phyloP scores from a whole-genome alignment of 108 stramenopile genomes.

The Fragilaria radians region DNA sequence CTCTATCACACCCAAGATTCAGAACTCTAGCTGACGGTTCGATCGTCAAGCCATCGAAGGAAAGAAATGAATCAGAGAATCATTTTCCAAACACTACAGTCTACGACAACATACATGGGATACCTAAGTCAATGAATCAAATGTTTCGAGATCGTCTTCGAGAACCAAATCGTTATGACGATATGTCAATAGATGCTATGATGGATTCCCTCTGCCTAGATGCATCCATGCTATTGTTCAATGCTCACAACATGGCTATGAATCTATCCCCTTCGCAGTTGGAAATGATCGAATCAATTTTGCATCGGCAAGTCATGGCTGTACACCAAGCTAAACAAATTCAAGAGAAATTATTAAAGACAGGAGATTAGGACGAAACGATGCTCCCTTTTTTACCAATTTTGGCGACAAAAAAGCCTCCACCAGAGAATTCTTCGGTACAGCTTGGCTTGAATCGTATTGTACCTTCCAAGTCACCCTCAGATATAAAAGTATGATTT shows the following conservation, averaged over 20 bases:
- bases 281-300: conserved; percentile 48
- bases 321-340: conserved; percentile 45
- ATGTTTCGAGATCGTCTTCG: conserved; percentile 27
- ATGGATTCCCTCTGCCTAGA: conserved; percentile 74
- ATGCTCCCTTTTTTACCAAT: conserved; percentile 24
- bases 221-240: conserved; percentile 52
- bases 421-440: conserved; percentile 22
- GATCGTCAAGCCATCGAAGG: background rate
- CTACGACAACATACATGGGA: too few relatives aligned
- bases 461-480: conserved; percentile 43
- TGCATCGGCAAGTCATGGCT: conserved; percentile 42
- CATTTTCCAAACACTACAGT: background rate
- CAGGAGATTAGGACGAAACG: background rate
- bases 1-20: background rate
- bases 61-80: background rate
- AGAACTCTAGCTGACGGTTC: background rate
- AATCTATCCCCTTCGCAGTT: conserved; percentile 66
- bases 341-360: conserved; percentile 28
- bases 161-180: conserved; percentile 12
- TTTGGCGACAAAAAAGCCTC: conserved; percentile 68
- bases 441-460: conserved; percentile 49
- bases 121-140: conserved; percentile 5
- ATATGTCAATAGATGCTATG: conserved; percentile 34
- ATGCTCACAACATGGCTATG: conserved; percentile 63
- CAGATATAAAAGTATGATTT: conserved; percentile 14